Conservation (phyloP, 768 basidiomycete species). For the Leucosporidium scottii region DNA sequence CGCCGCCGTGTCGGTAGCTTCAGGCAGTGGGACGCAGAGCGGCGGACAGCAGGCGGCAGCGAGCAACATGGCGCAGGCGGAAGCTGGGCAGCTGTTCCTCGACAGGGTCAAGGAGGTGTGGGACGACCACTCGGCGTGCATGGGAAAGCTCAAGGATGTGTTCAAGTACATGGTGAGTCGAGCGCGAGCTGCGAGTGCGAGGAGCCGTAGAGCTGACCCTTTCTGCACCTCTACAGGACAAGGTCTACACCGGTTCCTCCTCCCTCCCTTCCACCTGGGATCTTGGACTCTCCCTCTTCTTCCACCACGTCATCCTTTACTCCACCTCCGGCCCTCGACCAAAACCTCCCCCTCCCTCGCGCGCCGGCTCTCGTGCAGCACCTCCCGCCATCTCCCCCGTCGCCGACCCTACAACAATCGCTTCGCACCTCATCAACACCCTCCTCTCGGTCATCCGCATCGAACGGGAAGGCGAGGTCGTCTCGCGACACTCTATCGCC, state of each 20-base stretch:
- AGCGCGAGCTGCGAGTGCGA: neutral
- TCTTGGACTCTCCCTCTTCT: slow-evolving; percentile 73
- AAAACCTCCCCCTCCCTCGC: slow-evolving; percentile 7
- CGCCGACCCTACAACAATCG: slow-evolving; percentile 58
- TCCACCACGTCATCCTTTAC: slow-evolving; percentile 57
- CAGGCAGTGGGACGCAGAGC: slow-evolving; percentile 2
- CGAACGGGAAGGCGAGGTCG: slow-evolving; percentile 82
- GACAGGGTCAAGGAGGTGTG: slow-evolving; percentile 77
- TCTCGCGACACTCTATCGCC: slow-evolving; percentile 45
- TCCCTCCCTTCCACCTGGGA: slow-evolving; percentile 72
- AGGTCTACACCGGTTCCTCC: slow-evolving; percentile 70
- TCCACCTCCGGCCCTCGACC: slow-evolving; percentile 36
- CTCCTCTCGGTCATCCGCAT: slow-evolving; percentile 78
- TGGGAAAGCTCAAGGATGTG: slow-evolving; percentile 80
- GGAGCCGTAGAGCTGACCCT: neutral
- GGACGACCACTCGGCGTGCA: slow-evolving; percentile 86
- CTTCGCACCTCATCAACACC: slow-evolving; percentile 71
- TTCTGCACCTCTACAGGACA: slow-evolving; percentile 57
- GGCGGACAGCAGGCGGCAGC: slow-evolving; percentile 3
- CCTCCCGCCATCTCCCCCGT: slow-evolving; percentile 26
- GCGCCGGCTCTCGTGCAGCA: neutral
- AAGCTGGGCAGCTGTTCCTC: slow-evolving; percentile 77
- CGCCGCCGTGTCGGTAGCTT: neutral
- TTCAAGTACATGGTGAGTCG: slow-evolving; percentile 86
- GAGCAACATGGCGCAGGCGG: slow-evolving; percentile 38